Evolutionary conservation across 352 stramenopile genomes (phyloP), one percentile per base, ranked within the genome.

Genomic region (Phytophthora citrophthora): DNA sequence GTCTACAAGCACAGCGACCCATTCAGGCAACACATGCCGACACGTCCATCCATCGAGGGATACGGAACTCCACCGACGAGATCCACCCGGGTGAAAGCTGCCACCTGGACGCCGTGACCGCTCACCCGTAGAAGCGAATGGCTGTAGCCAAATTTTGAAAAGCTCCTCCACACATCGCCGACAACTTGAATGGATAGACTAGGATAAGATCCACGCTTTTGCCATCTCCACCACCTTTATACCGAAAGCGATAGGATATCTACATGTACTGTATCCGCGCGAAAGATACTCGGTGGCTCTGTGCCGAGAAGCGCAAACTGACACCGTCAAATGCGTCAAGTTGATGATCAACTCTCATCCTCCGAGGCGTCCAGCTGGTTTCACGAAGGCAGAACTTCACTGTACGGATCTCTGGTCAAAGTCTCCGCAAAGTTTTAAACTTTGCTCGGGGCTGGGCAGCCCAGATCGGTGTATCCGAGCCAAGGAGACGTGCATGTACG

Each of bases 391-490:
- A 49, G 20, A 49, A 32, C 27, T 29, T 60, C 52, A 40, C 39
- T 32, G 50, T 20, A 48, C 31, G 13, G 23, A 43, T 50, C 5
- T 34, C 44, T 50, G 48, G 51, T n/a, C 26, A 59, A 59, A 59
- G 27, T 59, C 39, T 59, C 51, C n/a, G 16, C 24, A 55, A 55
- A 55, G 13, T 16, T 54, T 54, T 44, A 5, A 23, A 55, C 5
- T 36, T 54, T 54, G 9, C 15, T n/a, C 23, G 3, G 24, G 34
- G 15, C 54, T 61, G 31, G 31, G 54, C 44, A 41, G 54, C 32
- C 54, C 54, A 63, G 44, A 63, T 55, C 53, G 29, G 18, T 44
- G 53, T 53, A 45, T 61, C 44, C 44, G 20, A 50, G 27, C 26
- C 24, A 38, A 61, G 10, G 31, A 6, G 29, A 34, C 31, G 3